Conservation (phyloP, 2,329 filamentous ascomycete genomes). For the Pseudofabraea citricarpa region DNA sequence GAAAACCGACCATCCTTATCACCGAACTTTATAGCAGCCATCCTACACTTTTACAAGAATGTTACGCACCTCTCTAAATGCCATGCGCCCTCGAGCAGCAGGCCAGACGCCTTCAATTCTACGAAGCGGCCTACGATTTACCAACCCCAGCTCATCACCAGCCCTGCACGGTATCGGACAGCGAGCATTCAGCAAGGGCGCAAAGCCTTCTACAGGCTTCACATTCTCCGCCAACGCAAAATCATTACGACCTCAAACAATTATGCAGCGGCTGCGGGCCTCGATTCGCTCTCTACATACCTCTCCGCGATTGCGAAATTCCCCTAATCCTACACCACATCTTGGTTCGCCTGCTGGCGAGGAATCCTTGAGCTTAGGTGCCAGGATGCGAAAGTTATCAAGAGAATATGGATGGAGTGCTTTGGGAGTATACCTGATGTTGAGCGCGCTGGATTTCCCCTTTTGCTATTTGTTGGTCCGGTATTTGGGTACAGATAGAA, state of each 20-base stretch:
- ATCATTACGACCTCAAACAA: constrained; percentile 6
- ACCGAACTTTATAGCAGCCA: too few relatives aligned
- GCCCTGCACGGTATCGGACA: too few relatives aligned
- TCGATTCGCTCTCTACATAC: constrained; percentile 18
- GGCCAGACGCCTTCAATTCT: too few relatives aligned
- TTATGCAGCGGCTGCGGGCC: constrained; percentile 18
- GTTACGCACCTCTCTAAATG: too few relatives aligned
- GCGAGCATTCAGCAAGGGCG: too few relatives aligned
- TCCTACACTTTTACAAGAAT: too few relatives aligned
- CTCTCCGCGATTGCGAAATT: constrained; percentile 9
- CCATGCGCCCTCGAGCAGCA: too few relatives aligned
- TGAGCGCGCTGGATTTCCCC: constrained; percentile 87
- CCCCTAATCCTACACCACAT: constrained; percentile 10
- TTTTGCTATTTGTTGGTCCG: constrained; percentile 90
- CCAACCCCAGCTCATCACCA: too few relatives aligned
- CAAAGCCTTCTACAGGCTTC: constrained; percentile 16
- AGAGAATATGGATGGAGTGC: constrained; percentile 94
- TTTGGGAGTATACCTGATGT: constrained; percentile 79
- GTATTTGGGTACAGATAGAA: constrained; percentile 76
- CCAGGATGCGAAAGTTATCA: constrained; percentile 69
- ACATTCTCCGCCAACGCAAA: constrained; percentile 16
- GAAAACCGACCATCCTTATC: too few relatives aligned
- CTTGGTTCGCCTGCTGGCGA: constrained; percentile 6
- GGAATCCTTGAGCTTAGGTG: constrained; percentile 19
- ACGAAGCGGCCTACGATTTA: too few relatives aligned